Conservation (phyloP, 805 yeast genomes). For the Yarrowia osloensis region DNA sequence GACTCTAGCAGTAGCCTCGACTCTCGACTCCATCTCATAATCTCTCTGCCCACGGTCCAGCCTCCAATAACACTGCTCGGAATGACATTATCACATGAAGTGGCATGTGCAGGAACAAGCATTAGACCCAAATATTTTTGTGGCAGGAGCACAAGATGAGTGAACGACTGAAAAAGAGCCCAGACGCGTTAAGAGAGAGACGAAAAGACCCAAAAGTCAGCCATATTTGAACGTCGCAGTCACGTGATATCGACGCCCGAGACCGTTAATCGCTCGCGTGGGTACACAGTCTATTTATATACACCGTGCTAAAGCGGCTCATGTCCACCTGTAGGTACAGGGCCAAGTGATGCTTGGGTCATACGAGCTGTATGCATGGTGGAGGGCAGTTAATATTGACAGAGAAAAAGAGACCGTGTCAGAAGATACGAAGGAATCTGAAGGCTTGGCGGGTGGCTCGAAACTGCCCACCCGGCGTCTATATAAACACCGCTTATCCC, state of each 20-base stretch:
- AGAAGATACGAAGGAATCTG: neutral
- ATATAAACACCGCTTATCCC: neutral
- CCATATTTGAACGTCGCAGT: neutral
- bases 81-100: constrained; percentile 1
- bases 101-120: constrained; percentile 14
- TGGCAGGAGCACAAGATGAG: neutral
- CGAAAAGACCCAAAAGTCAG: too few species aligned
- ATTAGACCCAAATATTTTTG: neutral
- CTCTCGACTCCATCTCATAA: too few species aligned
- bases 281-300: neutral
- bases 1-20: too few species aligned
- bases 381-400: neutral
- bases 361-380: neutral
- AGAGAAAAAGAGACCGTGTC: neutral
- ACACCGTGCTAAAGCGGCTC: neutral
- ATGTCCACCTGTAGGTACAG: neutral
- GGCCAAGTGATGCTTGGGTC: neutral
- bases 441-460: neutral
- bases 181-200: too few species aligned
- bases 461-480: neutral
- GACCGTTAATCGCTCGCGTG: neutral
- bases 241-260: neutral
- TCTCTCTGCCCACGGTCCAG: too few species aligned
- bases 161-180: too few species aligned
- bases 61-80: neutral